These are phyloP conservation scores for Glaciozyma antarctica DNA, from an alignment of 768 basidiomycete species.

Conservation along the genomic window DNA sequence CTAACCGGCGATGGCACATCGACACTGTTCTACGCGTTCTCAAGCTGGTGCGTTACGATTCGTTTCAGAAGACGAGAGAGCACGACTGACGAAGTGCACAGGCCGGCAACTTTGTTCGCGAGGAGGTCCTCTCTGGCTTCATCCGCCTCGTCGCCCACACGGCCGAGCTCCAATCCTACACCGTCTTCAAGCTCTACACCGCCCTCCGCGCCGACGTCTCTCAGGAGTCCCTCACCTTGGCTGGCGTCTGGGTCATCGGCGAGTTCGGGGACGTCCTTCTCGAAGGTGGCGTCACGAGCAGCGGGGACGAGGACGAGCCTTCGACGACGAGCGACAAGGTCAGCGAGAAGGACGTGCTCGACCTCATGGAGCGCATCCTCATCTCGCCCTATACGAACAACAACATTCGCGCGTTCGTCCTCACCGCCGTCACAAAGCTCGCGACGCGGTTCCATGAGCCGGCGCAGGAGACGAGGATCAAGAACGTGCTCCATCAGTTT, in stretches of 20 bases:
- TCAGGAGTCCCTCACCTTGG: conserved; percentile 87
- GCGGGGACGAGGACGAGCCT: conserved; percentile 65
- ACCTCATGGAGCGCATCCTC: conserved; percentile 73
- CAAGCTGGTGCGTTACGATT: conserved; percentile 56
- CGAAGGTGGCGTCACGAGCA: conserved; percentile 53
- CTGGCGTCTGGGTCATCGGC: conserved; percentile 89
- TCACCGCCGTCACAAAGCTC: conserved; percentile 81
- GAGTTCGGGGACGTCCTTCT: conserved; percentile 88
- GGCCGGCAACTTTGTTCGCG: conserved; percentile 97
- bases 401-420: conserved; percentile 81
- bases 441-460: conserved; percentile 61
- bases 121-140: conserved; percentile 89
- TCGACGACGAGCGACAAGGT: conserved; percentile 54
- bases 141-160: conserved; percentile 94
- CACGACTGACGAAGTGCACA: conserved; percentile 36
- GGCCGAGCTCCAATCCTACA: conserved; percentile 91
- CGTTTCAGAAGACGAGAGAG: neutral
- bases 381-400: conserved; percentile 91
- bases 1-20: conserved; percentile 98
- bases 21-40: conserved; percentile 88
- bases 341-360: conserved; percentile 70
- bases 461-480: conserved; percentile 67
- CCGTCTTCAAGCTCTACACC: conserved; percentile 77
- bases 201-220: conserved; percentile 85
- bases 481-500: conserved; percentile 65